Evolutionary conservation across 2,329 filamentous ascomycete genomes (phyloP), one percentile per base, ranked within the genome.

Genomic region (Elsinoe ampelina): DNA sequence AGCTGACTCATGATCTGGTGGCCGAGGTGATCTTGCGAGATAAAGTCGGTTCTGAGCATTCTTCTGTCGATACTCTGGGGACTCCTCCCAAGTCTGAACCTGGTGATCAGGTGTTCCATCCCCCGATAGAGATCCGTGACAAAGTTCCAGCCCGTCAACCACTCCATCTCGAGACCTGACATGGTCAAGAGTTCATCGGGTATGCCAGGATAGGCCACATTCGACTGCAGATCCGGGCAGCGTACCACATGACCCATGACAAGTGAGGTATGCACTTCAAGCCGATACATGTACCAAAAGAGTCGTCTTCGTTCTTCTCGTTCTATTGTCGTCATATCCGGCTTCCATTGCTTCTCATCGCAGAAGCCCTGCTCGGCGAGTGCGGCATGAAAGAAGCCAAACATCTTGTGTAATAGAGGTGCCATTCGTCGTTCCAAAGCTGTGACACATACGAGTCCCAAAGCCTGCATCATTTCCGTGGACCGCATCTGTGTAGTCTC

Each of bases 251-350:
- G 70, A 57, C 70, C 73, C 75, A 76, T 80, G 10, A 80, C 75
- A 41, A 79, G 72, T 2, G 76, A 73, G 0, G 76, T 72, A 64
- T 77, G 80, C 3, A 81, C 71, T 57, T 81, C 79, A 1, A 81
- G 66, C 2, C 77, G 79, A 62, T 81, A 81, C 39, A 77, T 78
- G 41, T 77, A 80, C 79, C 79, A 81, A 60, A 77, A 75, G 61
- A 77, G 63, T 61, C 72, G 63, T 60, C 75, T 68, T 54, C 75
- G 67, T 61, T 77, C 73, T 20, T 52, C 48, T 7, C 48, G 32
- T n/a, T 52, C 48, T 10, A 52, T 26, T 8, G 32, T 36, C n/a
- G n/a, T 35, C 32, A 52, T 36, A 10, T 36, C 48, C 15, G 48
- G 32, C 7, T 52, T 52, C 48, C 48, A 52, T 26, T 39, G 48